Evolutionary conservation across 495 filamentous ascomycete species (phyloP), one percentile per base, ranked within the genome.

Genomic region (Neurospora sp.): DNA sequence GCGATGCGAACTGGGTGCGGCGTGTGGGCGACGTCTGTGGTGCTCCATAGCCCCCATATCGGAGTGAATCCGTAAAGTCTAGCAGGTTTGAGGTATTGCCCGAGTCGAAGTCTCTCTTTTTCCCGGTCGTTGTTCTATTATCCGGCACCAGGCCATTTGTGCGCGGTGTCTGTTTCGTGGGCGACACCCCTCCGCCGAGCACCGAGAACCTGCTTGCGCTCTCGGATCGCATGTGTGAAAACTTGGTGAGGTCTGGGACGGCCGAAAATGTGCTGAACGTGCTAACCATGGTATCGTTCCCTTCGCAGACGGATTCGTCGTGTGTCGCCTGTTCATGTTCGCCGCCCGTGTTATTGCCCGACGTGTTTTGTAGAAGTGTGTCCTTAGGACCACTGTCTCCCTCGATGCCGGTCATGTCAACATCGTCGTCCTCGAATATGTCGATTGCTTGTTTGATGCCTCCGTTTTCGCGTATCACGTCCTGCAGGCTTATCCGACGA

Each of bases 251-350:
- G 73, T 96, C 93, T 36, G 93, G 93, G 54, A 97, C 88, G 0
- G 92, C 92, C 4, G 94, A 97, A 81, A 97, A 97, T 17, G 86
- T 88, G 81, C 92, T 96, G 77, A 96, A 92, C 48, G 90, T 91
- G 81, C 84, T 85, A 39, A 82, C 75, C 83, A 85, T 84, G 24
- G 92, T 95, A 76, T 96, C 94, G 77, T 97, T 66, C 31, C 28
- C 93, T 73, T 82, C 76, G 69, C 83, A 80, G 11, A 77, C 71
- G n/a, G 80, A 78, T 62, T 86, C 84, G 0, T 78, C 74, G 54
- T 78, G 37, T 59, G 21, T 38, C 45, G 17, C 10, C 36, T 70
- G 71, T 69, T 42, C 59, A 21, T 75, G 72, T 24, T 71, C 72
- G 38, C 70, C 34, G 11, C 42, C 70, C 21, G 70, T n/a, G 37